These are phyloP conservation scores for Piromyces finnis DNA, from an alignment of 192 early-diverging fungal species.

Conservation along the genomic window DNA sequence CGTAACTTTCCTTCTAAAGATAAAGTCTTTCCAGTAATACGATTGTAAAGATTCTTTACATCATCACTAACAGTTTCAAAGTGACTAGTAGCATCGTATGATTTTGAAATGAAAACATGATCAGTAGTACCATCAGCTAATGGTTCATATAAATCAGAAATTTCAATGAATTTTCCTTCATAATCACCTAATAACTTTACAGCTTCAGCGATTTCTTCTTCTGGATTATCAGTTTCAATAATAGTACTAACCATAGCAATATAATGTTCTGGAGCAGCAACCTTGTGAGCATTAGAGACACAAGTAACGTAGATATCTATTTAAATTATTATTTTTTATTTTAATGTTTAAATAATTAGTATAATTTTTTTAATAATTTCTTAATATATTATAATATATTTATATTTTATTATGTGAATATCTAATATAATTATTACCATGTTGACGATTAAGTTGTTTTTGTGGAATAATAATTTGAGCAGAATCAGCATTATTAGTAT, in stretches of 20 bases:
- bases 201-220: conserved; percentile 76
- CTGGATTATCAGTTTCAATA: conserved; percentile 79
- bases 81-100: conserved; percentile 96
- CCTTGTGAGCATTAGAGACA: conserved; percentile 74
- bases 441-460: conserved; percentile 80
- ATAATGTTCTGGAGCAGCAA: conserved; percentile 71
- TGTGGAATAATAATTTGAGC: conserved; percentile 96
- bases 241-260: conserved; percentile 96
- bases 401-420: too few relatives aligned
- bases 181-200: conserved; percentile 78
- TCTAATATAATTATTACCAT: conserved; percentile 19
- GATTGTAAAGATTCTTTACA: conserved; percentile 78
- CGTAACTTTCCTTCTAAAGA: conserved; percentile 3
- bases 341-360: too few relatives aligned
- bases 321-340: neutral
- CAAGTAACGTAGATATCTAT: conserved; percentile 88
- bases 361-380: too few relatives aligned
- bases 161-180: conserved; percentile 74
- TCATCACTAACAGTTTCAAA: conserved; percentile 97
- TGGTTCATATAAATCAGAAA: conserved; percentile 77
- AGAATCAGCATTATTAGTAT: conserved; percentile 67
- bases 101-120: conserved; percentile 77
- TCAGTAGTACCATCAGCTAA: conserved; percentile 61
- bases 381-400: too few relatives aligned
- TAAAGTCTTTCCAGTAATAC: conserved; percentile 20